These are phyloP conservation scores for Naganishia albida DNA, from an alignment of 1,284 basidiomycete genomes.

Conservation along the genomic window DNA sequence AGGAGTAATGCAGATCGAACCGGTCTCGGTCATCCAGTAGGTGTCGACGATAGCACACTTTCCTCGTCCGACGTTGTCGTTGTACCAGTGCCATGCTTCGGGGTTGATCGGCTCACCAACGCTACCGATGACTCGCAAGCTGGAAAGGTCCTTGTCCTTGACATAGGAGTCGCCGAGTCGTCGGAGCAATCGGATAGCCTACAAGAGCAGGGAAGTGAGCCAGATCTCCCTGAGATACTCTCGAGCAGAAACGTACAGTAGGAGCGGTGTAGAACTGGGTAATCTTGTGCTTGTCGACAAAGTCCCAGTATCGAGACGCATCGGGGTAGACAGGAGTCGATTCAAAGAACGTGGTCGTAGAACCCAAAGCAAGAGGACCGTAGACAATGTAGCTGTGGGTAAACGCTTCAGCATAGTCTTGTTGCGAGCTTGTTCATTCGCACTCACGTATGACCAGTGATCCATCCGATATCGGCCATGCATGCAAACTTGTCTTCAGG, in stretches of 20 bases:
- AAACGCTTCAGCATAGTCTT: neutral
- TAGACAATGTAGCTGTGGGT: conserved; percentile 86
- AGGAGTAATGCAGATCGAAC: conserved; percentile 91
- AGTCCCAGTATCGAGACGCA: conserved; percentile 95
- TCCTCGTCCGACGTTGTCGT: conserved; percentile 80
- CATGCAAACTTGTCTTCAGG: conserved; percentile 89
- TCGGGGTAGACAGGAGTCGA: conserved; percentile 96
- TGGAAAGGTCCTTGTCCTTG: conserved; percentile 77
- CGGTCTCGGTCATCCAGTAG: conserved; percentile 98
- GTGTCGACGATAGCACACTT: conserved; percentile 96
- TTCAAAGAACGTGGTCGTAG: conserved; percentile 92
- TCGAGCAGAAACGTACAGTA: conserved; percentile 54
- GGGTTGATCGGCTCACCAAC: conserved; percentile 99
- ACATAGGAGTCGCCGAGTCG: conserved; percentile 86
- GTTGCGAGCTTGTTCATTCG: neutral
- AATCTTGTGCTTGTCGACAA: conserved; percentile 87
- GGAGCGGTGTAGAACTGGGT: conserved; percentile 95
- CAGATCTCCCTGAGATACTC: too few relatives aligned
- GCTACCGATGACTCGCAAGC: conserved; percentile 82
- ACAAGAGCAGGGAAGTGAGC: conserved; percentile 28
- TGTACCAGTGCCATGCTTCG: conserved; percentile 98
- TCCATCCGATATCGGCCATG: conserved; percentile 99
- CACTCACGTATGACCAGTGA: conserved; percentile 87
- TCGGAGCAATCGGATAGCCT: conserved; percentile 85
- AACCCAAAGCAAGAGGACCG: conserved; percentile 81